phyloP scores from a whole-genome alignment of 2,329 filamentous ascomycete genomes.

The Daldinia sp. region DNA sequence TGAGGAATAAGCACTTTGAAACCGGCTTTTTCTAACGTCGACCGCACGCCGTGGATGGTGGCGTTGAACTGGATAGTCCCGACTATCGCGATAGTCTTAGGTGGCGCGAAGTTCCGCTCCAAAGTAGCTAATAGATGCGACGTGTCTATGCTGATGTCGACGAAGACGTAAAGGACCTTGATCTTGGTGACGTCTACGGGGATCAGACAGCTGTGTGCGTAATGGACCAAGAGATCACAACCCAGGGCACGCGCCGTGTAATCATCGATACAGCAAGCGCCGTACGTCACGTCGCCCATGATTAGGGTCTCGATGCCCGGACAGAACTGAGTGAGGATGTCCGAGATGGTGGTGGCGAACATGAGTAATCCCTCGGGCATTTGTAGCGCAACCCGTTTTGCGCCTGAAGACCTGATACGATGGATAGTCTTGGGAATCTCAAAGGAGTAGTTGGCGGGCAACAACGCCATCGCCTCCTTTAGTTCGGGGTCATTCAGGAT shows the following conservation, averaged over 20 bases:
- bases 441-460: conserved; percentile 97
- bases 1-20: conserved; percentile 91
- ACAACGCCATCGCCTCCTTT: conserved; percentile 85
- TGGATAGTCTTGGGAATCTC: conserved; percentile 99
- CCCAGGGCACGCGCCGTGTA: conserved; percentile 94
- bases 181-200: conserved; percentile 97
- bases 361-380: conserved; percentile 95
- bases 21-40: conserved; percentile 82
- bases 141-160: conserved; percentile 96
- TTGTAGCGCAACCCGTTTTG: conserved; percentile 91
- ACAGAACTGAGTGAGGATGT: conserved; percentile 95
- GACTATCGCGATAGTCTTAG: conserved; percentile 91
- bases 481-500: conserved; percentile 88
- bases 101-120: conserved; percentile 85
- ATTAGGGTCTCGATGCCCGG: conserved; percentile 92
- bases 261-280: conserved; percentile 98
- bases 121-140: conserved; percentile 87
- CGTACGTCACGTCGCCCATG: conserved; percentile 99
- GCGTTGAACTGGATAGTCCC: conserved; percentile 99
- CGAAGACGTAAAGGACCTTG: conserved; percentile 97
- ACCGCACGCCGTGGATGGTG: conserved; percentile 87
- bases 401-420: conserved; percentile 82
- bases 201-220: conserved; percentile 96
- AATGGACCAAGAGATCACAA: conserved; percentile 95
- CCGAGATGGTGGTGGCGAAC: conserved; percentile 97